Percentiles rank a stretch among this genome's conserved stretches.
phyloP scores from a whole-genome alignment of 306 rosid genomes.

The Urtica urens region DNA sequence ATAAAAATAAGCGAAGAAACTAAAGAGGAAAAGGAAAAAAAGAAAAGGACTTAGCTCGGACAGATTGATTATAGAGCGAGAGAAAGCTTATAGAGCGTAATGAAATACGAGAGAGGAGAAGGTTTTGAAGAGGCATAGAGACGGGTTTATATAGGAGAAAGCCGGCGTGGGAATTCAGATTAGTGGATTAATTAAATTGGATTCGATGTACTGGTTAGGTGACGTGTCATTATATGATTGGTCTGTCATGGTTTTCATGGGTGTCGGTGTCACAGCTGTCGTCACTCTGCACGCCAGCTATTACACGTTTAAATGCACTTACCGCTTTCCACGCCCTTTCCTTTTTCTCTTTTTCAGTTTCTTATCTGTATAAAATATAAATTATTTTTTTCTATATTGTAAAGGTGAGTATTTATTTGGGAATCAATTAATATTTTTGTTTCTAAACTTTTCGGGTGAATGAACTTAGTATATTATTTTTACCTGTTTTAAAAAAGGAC shows the following conservation, averaged over 20 bases:
- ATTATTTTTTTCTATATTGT: too few species aligned
- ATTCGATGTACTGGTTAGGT: not conserved
- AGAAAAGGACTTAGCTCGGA: not conserved
- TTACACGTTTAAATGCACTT: not conserved
- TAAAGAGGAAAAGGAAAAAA: not conserved
- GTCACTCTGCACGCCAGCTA: slow-evolving; percentile 8
- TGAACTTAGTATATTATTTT: too few species aligned
- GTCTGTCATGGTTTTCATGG: not conserved
- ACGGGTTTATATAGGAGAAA: slow-evolving; percentile 10
- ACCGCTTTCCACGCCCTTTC: not conserved
- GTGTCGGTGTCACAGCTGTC: slow-evolving; percentile 19
- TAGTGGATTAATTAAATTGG: not conserved
- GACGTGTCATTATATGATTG: not conserved
- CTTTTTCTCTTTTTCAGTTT: not conserved
- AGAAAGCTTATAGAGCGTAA: not conserved
- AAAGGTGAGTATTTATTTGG: too few species aligned
- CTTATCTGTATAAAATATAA: too few species aligned
- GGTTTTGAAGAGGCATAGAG: accelerated
- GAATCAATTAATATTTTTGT: too few species aligned
- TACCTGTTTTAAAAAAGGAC: too few species aligned
- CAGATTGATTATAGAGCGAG: not conserved
- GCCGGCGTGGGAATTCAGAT: not conserved
- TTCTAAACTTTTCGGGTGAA: not conserved
- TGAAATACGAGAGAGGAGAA: slow-evolving; percentile 15
- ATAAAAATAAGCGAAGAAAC: not conserved